Conservation (phyloP, 1,139 yeast genomes). For the Sugiyamaella sp. region DNA sequence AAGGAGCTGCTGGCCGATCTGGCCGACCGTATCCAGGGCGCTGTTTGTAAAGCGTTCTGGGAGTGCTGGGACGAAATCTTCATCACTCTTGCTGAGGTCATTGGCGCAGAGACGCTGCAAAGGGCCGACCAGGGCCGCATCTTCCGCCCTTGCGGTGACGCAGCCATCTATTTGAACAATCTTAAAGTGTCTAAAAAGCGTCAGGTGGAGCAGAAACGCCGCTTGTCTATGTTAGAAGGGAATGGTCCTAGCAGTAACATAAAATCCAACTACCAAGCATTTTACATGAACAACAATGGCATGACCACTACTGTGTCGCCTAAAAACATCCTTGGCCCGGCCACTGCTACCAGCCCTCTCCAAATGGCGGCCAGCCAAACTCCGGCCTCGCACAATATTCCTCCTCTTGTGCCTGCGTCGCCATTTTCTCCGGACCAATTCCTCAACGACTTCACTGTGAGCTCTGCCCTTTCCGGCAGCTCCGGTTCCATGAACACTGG, state of each 20-base stretch:
- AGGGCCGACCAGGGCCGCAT: constrained; percentile 38
- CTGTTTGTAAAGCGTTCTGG: constrained; percentile 43
- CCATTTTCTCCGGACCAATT: constrained; percentile 12
- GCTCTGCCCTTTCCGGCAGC: neutral
- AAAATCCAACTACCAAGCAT: neutral
- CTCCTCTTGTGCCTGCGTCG: constrained; percentile 1
- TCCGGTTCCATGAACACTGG: neutral
- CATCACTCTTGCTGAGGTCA: constrained; percentile 38
- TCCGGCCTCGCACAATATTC: neutral
- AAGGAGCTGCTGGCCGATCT: constrained; percentile 38
- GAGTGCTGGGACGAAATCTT: constrained; percentile 42
- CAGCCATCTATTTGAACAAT: constrained; percentile 39
- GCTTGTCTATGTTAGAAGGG: constrained; percentile 28
- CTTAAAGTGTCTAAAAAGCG: constrained; percentile 33
- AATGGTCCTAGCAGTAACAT: neutral
- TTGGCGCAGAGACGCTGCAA: constrained; percentile 37
- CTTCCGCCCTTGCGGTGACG: constrained; percentile 41
- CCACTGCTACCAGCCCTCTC: constrained; percentile 6
- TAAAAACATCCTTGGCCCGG: neutral
- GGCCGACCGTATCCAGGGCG: constrained; percentile 41
- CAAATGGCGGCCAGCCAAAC: neutral
- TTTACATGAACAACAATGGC: neutral
- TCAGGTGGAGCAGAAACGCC: constrained; percentile 30
- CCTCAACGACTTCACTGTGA: constrained; percentile 2
- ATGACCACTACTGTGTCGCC: constrained; percentile 4